Percentiles rank a stretch among this genome's conserved stretches.
phyloP scores from a whole-genome alignment of 306 rosid species.

The Alnus rubra region DNA sequence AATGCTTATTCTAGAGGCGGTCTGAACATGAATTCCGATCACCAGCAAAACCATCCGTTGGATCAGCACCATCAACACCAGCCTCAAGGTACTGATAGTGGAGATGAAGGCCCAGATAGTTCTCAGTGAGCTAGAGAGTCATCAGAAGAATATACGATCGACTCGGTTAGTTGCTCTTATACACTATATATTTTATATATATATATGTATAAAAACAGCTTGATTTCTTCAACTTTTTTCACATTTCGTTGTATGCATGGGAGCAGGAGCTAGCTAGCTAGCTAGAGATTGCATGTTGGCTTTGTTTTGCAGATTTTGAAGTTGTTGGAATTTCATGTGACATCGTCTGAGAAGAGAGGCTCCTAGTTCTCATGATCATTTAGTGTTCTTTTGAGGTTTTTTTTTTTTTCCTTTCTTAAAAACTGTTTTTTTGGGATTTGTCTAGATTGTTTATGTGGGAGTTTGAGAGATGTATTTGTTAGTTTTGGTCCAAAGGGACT shows the following conservation, averaged over 20 bases:
- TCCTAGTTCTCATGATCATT: slow-evolving; percentile 25
- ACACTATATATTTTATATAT: slow-evolving; percentile 14
- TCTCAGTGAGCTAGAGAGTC: slow-evolving; percentile 48
- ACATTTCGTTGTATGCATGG: slow-evolving; percentile 20
- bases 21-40: slow-evolving; percentile 60
- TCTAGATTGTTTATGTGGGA: slow-evolving; percentile 41
- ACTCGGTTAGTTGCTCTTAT: slow-evolving; percentile 48
- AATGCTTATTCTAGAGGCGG: slow-evolving; percentile 74
- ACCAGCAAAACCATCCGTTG: slow-evolving; percentile 43
- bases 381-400: slow-evolving; percentile 12
- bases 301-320: slow-evolving; percentile 53
- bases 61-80: slow-evolving; percentile 51
- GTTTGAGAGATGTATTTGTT: slow-evolving; percentile 38
- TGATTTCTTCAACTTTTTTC: slow-evolving; percentile 9
- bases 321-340: slow-evolving; percentile 39
- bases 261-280: slow-evolving; percentile 9
- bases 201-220: background rate
- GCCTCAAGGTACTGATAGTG: slow-evolving; percentile 53
- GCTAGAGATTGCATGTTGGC: slow-evolving; percentile 26
- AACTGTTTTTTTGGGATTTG: slow-evolving; percentile 8
- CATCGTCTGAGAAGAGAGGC: slow-evolving; percentile 25
- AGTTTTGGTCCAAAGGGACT: slow-evolving; percentile 76
- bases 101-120: slow-evolving; percentile 65
- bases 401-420: background rate
- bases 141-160: background rate